Conservation (phyloP, 345 rosid species). For the Citrus sinensis region DVS_A1.0 CM039166.1:5203501-5204000, state of each 20-base stretch:
- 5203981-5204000: constrained; percentile 7
- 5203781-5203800: no score
- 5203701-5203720: no score
- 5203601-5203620: neutral
- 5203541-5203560: neutral
- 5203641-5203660: no score
- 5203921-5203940: constrained; percentile 36
- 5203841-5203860: neutral
- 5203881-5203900: neutral
- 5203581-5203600: neutral
- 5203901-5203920: constrained; percentile 5
- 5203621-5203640: neutral
- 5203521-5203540: neutral
- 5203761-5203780: neutral
- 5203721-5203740: no score
- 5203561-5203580: neutral
- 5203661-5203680: no score
- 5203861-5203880: neutral
- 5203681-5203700: no score
- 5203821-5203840: neutral
- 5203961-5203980: constrained; percentile 3
- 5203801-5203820: neutral
- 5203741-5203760: neutral
- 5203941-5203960: constrained; percentile 11
- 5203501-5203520: no score